Base-by-base conservation (phyloP, 192 early-diverging fungal species). In the Rhizophagus clarus region DNA sequence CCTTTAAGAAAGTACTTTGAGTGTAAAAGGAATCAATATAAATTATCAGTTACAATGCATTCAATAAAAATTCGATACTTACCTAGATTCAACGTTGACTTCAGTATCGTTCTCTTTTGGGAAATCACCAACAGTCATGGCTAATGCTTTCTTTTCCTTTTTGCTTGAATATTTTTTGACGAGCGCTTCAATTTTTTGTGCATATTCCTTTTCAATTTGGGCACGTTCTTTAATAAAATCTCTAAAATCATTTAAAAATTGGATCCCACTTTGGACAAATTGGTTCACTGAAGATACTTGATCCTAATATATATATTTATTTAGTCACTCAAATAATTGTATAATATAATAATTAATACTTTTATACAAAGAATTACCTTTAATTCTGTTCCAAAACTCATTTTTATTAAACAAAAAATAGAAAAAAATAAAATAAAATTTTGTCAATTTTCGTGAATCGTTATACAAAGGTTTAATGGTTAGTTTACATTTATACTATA, bases 171-270 rank as follows among this genome's bases (percentile, higher is more conserved):
- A 88, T 72, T 92, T 93, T 69, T 87, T 85, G 0, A 88, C 86
- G 12, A 95, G 79, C 0, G 80, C 71, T 56, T 94, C 94, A 34
- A 94, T 85, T 79, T 90, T 88, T 72, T 88, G 85, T 9, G 91
- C 88, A 81, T 89, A 94, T 45, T 95, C 94, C 34, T 87, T 85
- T 72, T 95, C 93, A 29, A 94, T 84, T 28, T 89, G 89, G 28
- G 90, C 88, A 12, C 89, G 85, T 26, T 95, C 94, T 70, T 88
- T 89, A 37, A 91, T 80, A 82, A 93, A 94, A 63, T 90, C 91
- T 26, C 90, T 87, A 66, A 95, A 90, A 60, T 95, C 92, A 62
- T 80, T 72, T 29, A 93, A 68, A 64, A 93, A 93, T 10, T 86
- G 83, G 51, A 94, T 88, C 9, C 88, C 86, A 29, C 89, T 86